A percentile compares a stretch with the other conserved stretches of the same genome.
Evolutionary conservation across 208 protist genomes (phyloP).

Genomic region (Phytomonas francai): DNA sequence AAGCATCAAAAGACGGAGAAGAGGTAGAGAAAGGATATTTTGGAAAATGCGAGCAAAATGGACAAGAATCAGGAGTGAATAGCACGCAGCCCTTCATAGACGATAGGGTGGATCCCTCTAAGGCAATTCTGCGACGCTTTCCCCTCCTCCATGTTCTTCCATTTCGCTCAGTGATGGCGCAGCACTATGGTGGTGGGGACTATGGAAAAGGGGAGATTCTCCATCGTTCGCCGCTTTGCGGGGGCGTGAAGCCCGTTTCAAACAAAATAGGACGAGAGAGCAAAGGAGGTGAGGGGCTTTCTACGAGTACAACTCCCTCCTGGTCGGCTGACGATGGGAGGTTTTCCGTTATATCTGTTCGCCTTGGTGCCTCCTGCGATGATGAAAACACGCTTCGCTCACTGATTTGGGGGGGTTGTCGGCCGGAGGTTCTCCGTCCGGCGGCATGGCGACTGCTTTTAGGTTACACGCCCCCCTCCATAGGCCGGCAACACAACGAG

Average conservation of each 20-base stretch:
- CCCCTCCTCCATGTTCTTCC: background rate
- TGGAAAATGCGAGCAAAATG: no score
- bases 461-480: slow-evolving; percentile 25
- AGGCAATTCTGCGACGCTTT: background rate
- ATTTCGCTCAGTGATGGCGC: background rate
- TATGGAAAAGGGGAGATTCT: background rate
- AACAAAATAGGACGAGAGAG: no score
- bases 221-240: background rate
- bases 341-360: slow-evolving; percentile 9
- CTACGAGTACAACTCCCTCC: no score
- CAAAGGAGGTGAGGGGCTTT: no score
- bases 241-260: background rate
- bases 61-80: no score
- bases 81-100: no score
- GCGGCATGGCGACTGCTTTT: slow-evolving; percentile 58
- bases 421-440: slow-evolving; percentile 30
- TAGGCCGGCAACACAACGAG: slow-evolving; percentile 38
- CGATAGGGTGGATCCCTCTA: background rate
- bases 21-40: no score
- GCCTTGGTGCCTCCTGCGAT: slow-evolving; percentile 33
- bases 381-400: slow-evolving; percentile 40
- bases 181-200: background rate
- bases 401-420: slow-evolving; percentile 41
- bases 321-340: no score
- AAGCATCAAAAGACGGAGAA: no score